Percentiles rank a stretch among this genome's conserved stretches.
Evolutionary conservation across 495 filamentous ascomycete genomes (phyloP).

Genomic region (Podospora anserina): DNA sequence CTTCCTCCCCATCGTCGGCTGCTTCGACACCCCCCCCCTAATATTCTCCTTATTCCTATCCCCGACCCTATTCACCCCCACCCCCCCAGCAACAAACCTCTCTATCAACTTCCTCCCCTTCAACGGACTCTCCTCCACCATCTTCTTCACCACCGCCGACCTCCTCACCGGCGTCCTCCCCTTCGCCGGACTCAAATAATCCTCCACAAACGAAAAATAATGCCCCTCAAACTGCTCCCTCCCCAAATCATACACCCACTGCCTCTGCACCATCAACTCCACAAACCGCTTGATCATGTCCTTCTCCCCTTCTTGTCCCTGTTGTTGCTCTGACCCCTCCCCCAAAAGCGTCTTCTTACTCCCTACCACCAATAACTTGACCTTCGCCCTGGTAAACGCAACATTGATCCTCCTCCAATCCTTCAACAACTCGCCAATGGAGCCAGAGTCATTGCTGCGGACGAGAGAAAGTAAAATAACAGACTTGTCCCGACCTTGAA

Average conservation of each 20-base stretch:
- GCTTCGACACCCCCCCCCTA: slow-evolving; percentile 13
- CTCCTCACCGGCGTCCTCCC: slow-evolving; percentile 9
- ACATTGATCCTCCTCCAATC: slow-evolving; percentile 96
- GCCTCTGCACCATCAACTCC: slow-evolving; percentile 64
- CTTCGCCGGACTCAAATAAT: slow-evolving; percentile 25
- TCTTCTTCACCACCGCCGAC: not conserved
- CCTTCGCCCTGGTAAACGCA: slow-evolving; percentile 85
- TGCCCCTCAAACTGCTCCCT: slow-evolving; percentile 62
- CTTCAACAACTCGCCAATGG: slow-evolving; percentile 81
- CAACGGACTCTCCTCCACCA: slow-evolving; percentile 4
- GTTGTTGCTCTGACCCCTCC: slow-evolving; percentile 3
- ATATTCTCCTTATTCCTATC: slow-evolving; percentile 33
- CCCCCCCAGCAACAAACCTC: not conserved
- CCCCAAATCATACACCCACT: slow-evolving; percentile 74
- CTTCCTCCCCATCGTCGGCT: slow-evolving; percentile 14
- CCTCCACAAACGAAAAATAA: slow-evolving; percentile 45
- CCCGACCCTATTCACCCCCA: slow-evolving; percentile 6
- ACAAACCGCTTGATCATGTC: slow-evolving; percentile 76
- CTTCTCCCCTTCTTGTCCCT: slow-evolving; percentile 48
- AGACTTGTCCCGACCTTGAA: slow-evolving; percentile 94
- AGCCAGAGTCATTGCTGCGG: slow-evolving; percentile 73
- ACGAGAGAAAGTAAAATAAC: slow-evolving; percentile 83
- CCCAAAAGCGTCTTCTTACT: slow-evolving; percentile 68
- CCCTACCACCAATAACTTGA: slow-evolving; percentile 84
- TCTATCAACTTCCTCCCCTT: slow-evolving; percentile 6